Evolutionary conservation across 179 eudicot species (phyloP).

Genomic region (Heliamphora pulchella): DNA sequence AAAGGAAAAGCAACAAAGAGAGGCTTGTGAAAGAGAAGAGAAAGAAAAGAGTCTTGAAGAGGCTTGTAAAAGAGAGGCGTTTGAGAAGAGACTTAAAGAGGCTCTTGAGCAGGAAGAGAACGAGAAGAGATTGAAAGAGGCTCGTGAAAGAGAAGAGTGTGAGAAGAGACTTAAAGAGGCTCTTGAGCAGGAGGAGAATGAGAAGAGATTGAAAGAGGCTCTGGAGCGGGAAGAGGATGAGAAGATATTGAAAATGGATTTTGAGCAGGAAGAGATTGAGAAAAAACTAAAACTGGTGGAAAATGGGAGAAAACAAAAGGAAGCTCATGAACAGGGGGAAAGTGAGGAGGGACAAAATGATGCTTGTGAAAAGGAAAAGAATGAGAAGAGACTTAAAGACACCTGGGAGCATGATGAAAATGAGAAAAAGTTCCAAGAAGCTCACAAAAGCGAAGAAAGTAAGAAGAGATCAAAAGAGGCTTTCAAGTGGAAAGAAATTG

Average conservation of each 20-base stretch:
- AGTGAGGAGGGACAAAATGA: constrained; percentile 22
- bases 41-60: constrained; percentile 22
- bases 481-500: constrained; percentile 14
- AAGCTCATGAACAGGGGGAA: constrained; percentile 18
- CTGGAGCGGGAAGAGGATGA: constrained; percentile 23
- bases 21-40: constrained; percentile 26
- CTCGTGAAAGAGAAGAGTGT: constrained; percentile 16
- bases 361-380: constrained; percentile 24
- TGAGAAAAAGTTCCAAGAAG: constrained; percentile 12
- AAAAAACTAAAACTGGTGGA: constrained; percentile 22
- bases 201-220: constrained; percentile 23
- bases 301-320: constrained; percentile 9
- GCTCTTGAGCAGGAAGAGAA: constrained; percentile 21
- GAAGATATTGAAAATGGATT: constrained; percentile 11
- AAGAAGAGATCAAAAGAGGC: constrained; percentile 19
- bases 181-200: constrained; percentile 24
- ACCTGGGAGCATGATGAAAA: constrained; percentile 13
- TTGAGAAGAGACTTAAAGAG: constrained; percentile 19
- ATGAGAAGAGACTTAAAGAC: constrained; percentile 18
- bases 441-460: constrained; percentile 18
- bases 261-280: constrained; percentile 19
- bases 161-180: constrained; percentile 23
- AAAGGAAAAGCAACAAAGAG: constrained; percentile 23
- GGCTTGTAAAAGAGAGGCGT: constrained; percentile 24
- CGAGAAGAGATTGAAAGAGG: constrained; percentile 16